A percentile compares a stretch with the other conserved stretches of the same genome.
These are phyloP conservation scores for Cinnamomum chago DNA, from an alignment of 164 flowering plant species.

Conservation along the genomic window DNA sequence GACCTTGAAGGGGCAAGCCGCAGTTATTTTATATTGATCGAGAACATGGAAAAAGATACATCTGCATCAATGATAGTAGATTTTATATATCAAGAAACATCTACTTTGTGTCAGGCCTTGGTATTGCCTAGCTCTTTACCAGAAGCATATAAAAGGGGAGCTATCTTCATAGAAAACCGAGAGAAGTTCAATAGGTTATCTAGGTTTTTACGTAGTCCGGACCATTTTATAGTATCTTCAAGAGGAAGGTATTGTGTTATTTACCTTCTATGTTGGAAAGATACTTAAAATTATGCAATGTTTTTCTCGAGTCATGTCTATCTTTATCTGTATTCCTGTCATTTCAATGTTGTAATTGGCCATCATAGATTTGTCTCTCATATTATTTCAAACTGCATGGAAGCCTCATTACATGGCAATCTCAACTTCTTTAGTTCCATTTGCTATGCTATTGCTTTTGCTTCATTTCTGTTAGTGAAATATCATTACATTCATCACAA, in stretches of 20 bases:
- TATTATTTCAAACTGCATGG: neutral
- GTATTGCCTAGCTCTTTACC: conserved; percentile 35
- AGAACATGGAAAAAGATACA: conserved; percentile 47
- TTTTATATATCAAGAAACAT: conserved; percentile 30
- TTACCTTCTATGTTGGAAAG: neutral
- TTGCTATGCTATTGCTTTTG: no score
- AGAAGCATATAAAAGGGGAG: conserved; percentile 35
- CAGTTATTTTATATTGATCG: conserved; percentile 26
- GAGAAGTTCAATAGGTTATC: conserved; percentile 29
- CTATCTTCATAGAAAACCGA: conserved; percentile 25
- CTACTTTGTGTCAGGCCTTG: conserved; percentile 25
- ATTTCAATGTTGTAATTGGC: neutral
- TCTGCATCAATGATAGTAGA: conserved; percentile 28
- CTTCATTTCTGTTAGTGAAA: no score
- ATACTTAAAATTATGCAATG: no score
- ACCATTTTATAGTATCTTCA: conserved; percentile 40
- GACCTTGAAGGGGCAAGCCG: neutral
- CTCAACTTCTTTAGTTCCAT: neutral
- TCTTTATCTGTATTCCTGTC: neutral
- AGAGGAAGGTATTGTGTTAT: conserved; percentile 37
- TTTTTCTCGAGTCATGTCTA: neutral
- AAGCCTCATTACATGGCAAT: neutral
- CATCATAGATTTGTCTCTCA: neutral
- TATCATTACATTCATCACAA: no score
- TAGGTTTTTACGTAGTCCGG: conserved; percentile 31